Conservation (phyloP, 2,329 filamentous ascomycete species). For the Sclerotinia glacialis region DNA sequence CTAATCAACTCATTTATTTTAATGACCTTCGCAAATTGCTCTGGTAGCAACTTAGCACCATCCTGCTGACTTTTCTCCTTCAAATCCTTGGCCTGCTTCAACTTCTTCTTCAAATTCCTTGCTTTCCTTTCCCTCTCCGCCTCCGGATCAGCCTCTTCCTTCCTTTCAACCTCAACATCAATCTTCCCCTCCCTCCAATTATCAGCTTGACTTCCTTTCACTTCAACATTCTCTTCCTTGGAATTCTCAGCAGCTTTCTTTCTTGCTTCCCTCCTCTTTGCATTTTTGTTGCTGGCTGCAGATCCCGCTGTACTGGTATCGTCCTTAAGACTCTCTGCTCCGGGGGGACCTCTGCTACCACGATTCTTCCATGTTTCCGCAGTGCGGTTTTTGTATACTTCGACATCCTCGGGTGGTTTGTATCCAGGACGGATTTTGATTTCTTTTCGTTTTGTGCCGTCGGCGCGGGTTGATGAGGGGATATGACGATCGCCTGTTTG, state of each 20-base stretch:
- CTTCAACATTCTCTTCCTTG: conserved; percentile 42
- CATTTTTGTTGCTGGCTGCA: conserved; percentile 74
- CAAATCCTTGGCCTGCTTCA: conserved; percentile 88
- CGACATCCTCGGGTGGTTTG: conserved; percentile 89
- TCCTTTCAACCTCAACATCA: conserved; percentile 29
- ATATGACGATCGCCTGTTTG: conserved; percentile 81
- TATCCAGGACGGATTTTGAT: conserved; percentile 94
- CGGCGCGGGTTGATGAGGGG: conserved; percentile 78
- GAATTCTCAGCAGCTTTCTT: conserved; percentile 55
- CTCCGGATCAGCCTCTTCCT: conserved; percentile 57
- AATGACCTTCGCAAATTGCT: conserved; percentile 96
- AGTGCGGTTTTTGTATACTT: conserved; percentile 90
- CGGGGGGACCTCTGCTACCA: conserved; percentile 68
- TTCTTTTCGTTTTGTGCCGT: conserved; percentile 88
- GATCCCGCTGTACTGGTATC: conserved; percentile 47
- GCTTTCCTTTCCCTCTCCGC: conserved; percentile 89
- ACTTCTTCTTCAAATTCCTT: conserved; percentile 86
- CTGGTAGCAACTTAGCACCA: conserved; percentile 78
- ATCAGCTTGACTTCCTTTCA: conserved; percentile 35
- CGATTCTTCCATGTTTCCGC: conserved; percentile 82
- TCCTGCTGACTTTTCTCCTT: conserved; percentile 80
- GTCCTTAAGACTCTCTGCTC: conserved; percentile 57
- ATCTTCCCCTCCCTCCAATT: conserved; percentile 42
- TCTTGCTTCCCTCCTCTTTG: conserved; percentile 69
- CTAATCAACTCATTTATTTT: conserved; percentile 92